phyloP scores from a whole-genome alignment of 257 asterid species.

The Jaltomata sinuosa region DNA sequence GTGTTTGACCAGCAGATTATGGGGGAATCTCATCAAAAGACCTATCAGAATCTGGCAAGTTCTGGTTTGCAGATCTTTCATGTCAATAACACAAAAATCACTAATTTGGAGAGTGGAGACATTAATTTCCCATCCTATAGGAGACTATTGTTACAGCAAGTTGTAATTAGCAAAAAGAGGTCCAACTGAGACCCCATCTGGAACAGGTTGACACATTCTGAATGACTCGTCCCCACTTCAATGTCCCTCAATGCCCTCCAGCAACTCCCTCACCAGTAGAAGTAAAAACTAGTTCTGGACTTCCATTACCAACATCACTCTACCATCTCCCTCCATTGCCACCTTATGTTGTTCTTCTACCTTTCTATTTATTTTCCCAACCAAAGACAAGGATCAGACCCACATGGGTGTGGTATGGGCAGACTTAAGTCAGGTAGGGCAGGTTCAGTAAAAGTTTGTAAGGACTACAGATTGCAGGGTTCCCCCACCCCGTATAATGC shows the following conservation, averaged over 20 bases:
- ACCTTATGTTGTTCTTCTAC: not conserved
- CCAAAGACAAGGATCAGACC: not conserved
- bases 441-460: not conserved
- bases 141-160: not conserved
- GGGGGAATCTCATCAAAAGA: not conserved
- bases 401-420: not conserved
- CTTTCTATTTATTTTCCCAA: not conserved
- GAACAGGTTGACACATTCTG: not conserved
- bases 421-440: not conserved
- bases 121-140: not conserved
- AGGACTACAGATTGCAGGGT: not conserved
- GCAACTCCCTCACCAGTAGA: not conserved
- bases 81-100: not conserved
- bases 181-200: not conserved
- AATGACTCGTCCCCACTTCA: not conserved
- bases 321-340: not conserved
- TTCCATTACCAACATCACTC: not conserved
- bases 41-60: not conserved
- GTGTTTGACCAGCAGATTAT: not conserved
- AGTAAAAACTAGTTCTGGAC: not conserved
- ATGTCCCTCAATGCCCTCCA: not conserved
- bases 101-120: not conserved
- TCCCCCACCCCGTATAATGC: not conserved
- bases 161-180: not conserved
- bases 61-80: not conserved